Evolutionary conservation across 352 stramenopile genomes (phyloP).

Genomic region (Pythium pyrilobum): DNA sequence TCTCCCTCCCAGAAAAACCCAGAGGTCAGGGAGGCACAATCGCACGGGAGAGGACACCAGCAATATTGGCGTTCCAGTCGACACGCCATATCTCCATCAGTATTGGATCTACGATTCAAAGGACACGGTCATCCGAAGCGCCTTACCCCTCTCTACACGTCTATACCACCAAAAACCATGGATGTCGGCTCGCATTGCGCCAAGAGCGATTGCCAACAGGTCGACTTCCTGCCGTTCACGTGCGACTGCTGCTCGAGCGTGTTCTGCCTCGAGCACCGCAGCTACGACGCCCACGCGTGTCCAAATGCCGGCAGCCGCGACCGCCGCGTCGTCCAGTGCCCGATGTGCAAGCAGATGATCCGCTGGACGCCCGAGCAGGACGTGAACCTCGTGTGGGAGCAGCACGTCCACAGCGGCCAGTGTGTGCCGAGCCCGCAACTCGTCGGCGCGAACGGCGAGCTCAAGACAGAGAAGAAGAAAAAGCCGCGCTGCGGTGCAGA

Average conservation of each 20-base stretch:
- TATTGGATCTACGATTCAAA: neutral
- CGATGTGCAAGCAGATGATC: slow-evolving; percentile 60
- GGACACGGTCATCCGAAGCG: neutral
- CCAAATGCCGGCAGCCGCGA: slow-evolving; percentile 56
- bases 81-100: neutral
- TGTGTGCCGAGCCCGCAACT: slow-evolving; percentile 33
- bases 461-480: slow-evolving; percentile 48
- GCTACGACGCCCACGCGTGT: slow-evolving; percentile 70
- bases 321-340: slow-evolving; percentile 64
- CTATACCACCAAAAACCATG: slow-evolving; percentile 24
- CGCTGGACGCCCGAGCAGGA: slow-evolving; percentile 70
- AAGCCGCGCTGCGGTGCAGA: slow-evolving; percentile 64
- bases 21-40: neutral
- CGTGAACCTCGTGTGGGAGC: slow-evolving; percentile 68
- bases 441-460: slow-evolving; percentile 7
- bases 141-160: neutral
- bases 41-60: too few species aligned
- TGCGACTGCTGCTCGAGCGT: slow-evolving; percentile 78
- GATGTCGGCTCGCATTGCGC: slow-evolving; percentile 73
- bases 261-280: slow-evolving; percentile 85
- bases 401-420: slow-evolving; percentile 52
- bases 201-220: slow-evolving; percentile 55
- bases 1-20: neutral
- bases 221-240: slow-evolving; percentile 84
- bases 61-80: too few species aligned